A percentile compares a stretch with the other conserved stretches of the same genome.
phyloP scores from a whole-genome alignment of 176 grass and related monocot species.

The Carex cristatella region DNA sequence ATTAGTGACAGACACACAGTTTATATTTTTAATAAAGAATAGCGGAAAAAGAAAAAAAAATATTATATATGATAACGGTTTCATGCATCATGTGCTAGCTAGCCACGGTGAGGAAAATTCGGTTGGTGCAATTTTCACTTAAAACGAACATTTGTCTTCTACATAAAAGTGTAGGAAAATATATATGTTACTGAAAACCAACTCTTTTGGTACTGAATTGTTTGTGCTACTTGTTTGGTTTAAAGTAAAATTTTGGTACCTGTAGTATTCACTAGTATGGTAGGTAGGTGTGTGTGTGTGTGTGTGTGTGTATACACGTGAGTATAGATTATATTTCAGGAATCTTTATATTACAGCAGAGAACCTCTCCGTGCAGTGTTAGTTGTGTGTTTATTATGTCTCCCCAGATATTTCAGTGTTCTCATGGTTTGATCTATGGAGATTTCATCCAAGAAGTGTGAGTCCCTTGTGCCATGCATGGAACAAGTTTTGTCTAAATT shows the following conservation, averaged over 20 bases:
- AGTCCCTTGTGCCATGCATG: neutral
- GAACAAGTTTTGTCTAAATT: constrained; percentile 2
- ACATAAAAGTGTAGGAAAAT: neutral
- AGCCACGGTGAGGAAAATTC: neutral
- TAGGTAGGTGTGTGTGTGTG: neutral
- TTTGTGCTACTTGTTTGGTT: neutral
- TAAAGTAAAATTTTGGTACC: neutral
- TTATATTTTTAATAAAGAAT: neutral
- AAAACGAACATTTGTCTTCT: neutral
- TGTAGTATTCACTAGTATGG: neutral
- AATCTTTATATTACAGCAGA: neutral
- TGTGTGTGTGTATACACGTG: neutral
- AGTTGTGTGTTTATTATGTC: neutral
- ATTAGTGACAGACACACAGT: neutral
- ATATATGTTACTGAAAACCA: neutral
- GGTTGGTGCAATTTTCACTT: neutral
- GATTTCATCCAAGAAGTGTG: constrained; percentile 20
- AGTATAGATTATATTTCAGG: neutral
- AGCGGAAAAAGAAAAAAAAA: neutral
- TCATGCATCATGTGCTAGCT: neutral
- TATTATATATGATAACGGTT: neutral
- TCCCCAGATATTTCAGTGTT: neutral
- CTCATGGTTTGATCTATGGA: neutral
- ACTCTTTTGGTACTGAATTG: neutral
- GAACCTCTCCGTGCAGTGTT: neutral